Base-by-base conservation (phyloP, 1,284 basidiomycete genomes). In the Ceratobasidium sp. region DNA sequence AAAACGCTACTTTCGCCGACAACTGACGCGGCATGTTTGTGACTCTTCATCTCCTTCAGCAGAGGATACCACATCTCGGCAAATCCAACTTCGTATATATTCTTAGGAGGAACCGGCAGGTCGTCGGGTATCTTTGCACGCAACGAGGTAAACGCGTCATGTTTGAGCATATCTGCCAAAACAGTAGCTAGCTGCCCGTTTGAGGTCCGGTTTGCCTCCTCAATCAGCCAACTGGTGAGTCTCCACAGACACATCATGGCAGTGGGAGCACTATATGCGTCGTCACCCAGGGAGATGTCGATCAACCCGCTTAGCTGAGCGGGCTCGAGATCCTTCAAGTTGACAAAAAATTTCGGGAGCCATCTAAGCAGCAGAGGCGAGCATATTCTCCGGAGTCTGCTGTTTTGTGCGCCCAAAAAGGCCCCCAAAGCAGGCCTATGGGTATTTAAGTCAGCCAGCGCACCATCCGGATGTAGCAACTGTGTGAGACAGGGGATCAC, bases 11-110 rank as follows among this genome's bases (percentile, higher is more conserved):
- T 61, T 23, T 5, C 28, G 13, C 10, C 26, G 4, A 61, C n/a
- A 23, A 15, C 13, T 3, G 10, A 12, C 23, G 26, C 23, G 3
- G 26, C 17, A 10, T n/a, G 4, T 28, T 33, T 61, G 10, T 38
- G 26, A 3, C 57, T 28, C 9, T 9, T 12, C 57, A 61, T 61
- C 28, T 61, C 57, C 5, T 6, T 13, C n/a, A 61, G 17, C 10
- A 61, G 26, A 61, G 57, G 57, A 28, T 61, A 61, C 57, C 57
- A 61, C 28, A 61, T 38, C 12, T 61, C 57, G 5, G 57, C 57
- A 15, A 61, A 15, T 38, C 57, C 57, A 17, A 28, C 33, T 9
- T 61, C 57, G 28, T 1, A 61, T 4, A 61, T 61, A 26, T 61
- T 61, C 28, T 17, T 6, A 3, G 57, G 57, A 10, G 23, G 6